These are phyloP conservation scores for Pseudocercospora crystallina DNA, from an alignment of 2,329 filamentous ascomycete genomes.

Conservation along the genomic window DNA sequence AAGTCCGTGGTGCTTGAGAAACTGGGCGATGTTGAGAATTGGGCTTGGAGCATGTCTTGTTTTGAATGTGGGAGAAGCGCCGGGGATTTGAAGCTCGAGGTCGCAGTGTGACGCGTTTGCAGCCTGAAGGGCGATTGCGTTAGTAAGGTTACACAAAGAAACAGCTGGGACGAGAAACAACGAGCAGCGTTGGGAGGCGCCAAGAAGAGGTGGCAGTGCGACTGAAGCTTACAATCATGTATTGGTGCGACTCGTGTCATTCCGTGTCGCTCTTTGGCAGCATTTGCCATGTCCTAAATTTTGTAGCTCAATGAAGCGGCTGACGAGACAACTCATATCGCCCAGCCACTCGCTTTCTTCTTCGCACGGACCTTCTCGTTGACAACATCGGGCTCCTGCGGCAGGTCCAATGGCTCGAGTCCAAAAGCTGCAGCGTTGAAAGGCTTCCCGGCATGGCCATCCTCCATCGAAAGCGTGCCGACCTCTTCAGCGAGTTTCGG, in stretches of 20 bases:
- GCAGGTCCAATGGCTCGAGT: slow-evolving; percentile 32
- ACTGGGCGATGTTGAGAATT: background rate
- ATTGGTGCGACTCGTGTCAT: too few relatives aligned
- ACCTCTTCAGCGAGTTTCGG: slow-evolving; percentile 27
- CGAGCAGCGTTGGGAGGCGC: too few relatives aligned
- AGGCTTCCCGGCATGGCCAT: slow-evolving; percentile 20
- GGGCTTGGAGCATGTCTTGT: background rate
- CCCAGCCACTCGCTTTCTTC: slow-evolving; percentile 40
- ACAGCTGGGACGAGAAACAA: background rate
- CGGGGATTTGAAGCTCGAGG: too few relatives aligned
- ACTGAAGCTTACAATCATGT: too few relatives aligned
- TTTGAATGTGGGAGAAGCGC: too few relatives aligned
- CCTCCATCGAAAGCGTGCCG: slow-evolving; percentile 21
- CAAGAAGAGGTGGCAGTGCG: too few relatives aligned
- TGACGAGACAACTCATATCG: slow-evolving; percentile 29
- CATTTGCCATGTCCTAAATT: too few relatives aligned
- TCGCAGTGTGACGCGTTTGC: background rate
- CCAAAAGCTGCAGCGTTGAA: slow-evolving; percentile 22
- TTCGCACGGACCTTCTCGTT: slow-evolving; percentile 34
- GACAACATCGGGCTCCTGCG: slow-evolving; percentile 28
- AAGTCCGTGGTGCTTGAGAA: background rate
- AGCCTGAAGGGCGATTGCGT: background rate
- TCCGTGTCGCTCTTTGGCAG: too few relatives aligned
- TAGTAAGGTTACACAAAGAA: slow-evolving; percentile 4
- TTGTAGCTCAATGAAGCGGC: too few relatives aligned